Percentiles rank a stretch among this genome's conserved stretches.
These are phyloP conservation scores for Plasmodium fragile DNA, from an alignment of 169 alveolate species.

Conservation along the genomic window DNA sequence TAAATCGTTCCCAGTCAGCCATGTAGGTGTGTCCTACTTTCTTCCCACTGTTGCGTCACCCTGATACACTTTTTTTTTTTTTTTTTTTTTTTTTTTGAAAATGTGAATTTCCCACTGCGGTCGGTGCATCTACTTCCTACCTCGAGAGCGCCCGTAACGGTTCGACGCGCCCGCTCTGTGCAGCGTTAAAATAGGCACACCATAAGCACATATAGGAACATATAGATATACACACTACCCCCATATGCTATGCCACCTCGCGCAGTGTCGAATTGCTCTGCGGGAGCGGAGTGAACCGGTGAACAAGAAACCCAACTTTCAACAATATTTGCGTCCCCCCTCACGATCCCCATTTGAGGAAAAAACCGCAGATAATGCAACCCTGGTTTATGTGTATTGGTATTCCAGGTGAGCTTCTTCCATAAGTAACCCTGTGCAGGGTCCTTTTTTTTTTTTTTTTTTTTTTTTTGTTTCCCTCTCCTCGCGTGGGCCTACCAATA, in stretches of 20 bases:
- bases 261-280: neutral
- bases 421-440: neutral
- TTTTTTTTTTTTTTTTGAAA: no score
- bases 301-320: neutral
- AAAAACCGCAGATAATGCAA: neutral
- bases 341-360: neutral
- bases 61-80: neutral
- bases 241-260: neutral
- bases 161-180: neutral
- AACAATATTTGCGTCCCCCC: neutral
- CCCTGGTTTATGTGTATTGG: neutral
- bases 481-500: neutral
- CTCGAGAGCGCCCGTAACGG: neutral
- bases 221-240: neutral
- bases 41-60: neutral
- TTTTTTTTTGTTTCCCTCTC: neutral
- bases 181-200: neutral
- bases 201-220: neutral
- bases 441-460: neutral
- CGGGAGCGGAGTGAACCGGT: neutral
- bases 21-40: neutral
- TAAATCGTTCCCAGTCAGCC: neutral
- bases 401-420: neutral
- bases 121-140: neutral
- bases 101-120: neutral